phyloP scores from a whole-genome alignment of 441 rosid species.

The Adansonia grandidieri region DNA sequence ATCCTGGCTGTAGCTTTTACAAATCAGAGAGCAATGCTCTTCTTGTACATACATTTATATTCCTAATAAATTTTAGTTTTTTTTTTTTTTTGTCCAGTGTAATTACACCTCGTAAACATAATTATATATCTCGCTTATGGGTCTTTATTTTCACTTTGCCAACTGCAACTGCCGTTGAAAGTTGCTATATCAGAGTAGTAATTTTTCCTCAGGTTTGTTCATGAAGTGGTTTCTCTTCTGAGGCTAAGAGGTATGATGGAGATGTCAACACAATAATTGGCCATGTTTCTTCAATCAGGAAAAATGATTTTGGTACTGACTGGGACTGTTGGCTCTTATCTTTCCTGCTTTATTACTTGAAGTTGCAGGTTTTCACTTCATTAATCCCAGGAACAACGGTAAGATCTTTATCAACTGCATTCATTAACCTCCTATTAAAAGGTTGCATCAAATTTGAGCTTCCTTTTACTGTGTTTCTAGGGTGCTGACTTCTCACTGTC shows the following conservation, averaged over 20 bases:
- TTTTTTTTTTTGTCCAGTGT: constrained; percentile 37
- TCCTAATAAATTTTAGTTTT: constrained; percentile 64
- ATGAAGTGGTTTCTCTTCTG: constrained; percentile 9
- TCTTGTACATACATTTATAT: constrained; percentile 81
- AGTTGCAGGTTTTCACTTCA: constrained; percentile 23
- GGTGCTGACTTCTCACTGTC: neutral
- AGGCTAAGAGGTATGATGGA: constrained; percentile 8
- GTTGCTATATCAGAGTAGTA: constrained; percentile 16
- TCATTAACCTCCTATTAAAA: constrained; percentile 7
- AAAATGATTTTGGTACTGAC: neutral
- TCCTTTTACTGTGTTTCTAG: constrained; percentile 3
- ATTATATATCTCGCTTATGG: neutral
- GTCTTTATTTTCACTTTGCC: constrained; percentile 14
- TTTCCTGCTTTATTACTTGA: constrained; percentile 22
- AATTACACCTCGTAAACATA: constrained; percentile 19
- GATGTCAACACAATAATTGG: neutral
- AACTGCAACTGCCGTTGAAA: constrained; percentile 24
- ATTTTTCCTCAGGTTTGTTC: neutral
- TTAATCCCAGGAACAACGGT: constrained; percentile 15
- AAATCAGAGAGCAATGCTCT: constrained; percentile 55
- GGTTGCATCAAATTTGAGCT: constrained; percentile 6
- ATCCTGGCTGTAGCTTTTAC: constrained; percentile 58
- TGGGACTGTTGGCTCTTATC: neutral
- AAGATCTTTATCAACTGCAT: constrained; percentile 16
- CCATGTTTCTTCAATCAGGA: neutral